phyloP scores from a whole-genome alignment of 805 yeast species.

The Candida easanensis region DNA sequence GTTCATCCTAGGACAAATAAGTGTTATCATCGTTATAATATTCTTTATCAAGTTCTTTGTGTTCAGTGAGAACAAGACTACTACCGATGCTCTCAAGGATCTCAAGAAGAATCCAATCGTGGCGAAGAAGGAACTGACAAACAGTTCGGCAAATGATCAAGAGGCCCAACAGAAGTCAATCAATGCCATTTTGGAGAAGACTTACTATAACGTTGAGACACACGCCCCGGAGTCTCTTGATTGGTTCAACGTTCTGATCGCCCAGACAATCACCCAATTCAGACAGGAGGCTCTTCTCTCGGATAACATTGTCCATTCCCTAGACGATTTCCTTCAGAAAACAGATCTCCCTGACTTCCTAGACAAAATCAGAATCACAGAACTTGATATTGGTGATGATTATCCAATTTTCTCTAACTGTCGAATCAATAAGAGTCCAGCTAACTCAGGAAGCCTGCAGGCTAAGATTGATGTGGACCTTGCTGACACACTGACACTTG shows the following conservation, averaged over 20 bases:
- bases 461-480: conserved; percentile 91
- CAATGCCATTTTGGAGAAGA: conserved; percentile 72
- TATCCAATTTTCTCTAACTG: conserved; percentile 95
- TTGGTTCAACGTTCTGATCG: conserved; percentile 94
- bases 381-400: conserved; percentile 90
- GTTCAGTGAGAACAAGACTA: conserved; percentile 55
- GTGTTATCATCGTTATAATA: conserved; percentile 60
- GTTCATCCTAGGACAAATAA: conserved; percentile 66
- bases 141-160: conserved; percentile 11
- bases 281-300: conserved; percentile 85
- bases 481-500: conserved; percentile 81
- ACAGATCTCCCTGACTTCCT: conserved; percentile 76
- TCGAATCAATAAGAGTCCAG: conserved; percentile 61
- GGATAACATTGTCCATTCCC: conserved; percentile 78
- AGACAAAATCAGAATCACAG: conserved; percentile 75
- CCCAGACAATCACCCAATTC: conserved; percentile 83
- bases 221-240: conserved; percentile 91
- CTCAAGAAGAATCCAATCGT: conserved; percentile 25
- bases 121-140: conserved; percentile 20
- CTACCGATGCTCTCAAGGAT: conserved; percentile 28
- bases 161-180: conserved; percentile 26
- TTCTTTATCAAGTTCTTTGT: conserved; percentile 74
- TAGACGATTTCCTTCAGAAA: conserved; percentile 59
- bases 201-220: conserved; percentile 84
- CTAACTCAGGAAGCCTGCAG: conserved; percentile 52